phyloP scores from a whole-genome alignment of 352 stramenopile species.

The Phytopythium vexans region DNA sequence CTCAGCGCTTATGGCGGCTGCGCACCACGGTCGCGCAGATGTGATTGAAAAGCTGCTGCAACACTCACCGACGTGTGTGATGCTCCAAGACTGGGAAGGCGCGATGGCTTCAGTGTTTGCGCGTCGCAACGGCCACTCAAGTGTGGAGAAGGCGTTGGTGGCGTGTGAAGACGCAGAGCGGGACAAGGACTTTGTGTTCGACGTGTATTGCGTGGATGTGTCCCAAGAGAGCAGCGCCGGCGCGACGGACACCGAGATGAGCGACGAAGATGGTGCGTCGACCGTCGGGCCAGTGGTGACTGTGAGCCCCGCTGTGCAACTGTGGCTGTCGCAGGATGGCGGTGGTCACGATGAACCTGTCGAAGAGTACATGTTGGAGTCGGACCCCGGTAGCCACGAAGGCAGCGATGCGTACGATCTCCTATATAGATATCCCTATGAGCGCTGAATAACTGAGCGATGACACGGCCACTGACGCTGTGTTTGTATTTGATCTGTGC shows the following conservation, averaged over 20 bases:
- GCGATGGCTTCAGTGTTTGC: conserved; percentile 58
- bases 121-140: conserved; percentile 41
- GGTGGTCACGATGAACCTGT: conserved; percentile 42
- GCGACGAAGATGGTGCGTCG: conserved; percentile 13
- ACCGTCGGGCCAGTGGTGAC: conserved; percentile 48
- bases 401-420: conserved; percentile 58
- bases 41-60: conserved; percentile 74
- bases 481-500: conserved; percentile 17
- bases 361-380: conserved; percentile 79
- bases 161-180: conserved; percentile 72
- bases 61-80: conserved; percentile 38
- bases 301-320: conserved; percentile 76
- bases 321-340: conserved; percentile 69
- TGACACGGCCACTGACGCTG: not conserved
- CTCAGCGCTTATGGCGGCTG: conserved; percentile 75
- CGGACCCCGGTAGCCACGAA: conserved; percentile 65
- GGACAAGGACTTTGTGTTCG: conserved; percentile 84
- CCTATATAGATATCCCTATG: conserved; percentile 31
- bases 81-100: conserved; percentile 64
- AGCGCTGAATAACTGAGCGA: conserved; percentile 13
- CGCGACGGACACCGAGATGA: conserved; percentile 8
- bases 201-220: conserved; percentile 83
- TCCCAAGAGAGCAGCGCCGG: conserved; percentile 31
- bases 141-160: conserved; percentile 56
- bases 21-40: conserved; percentile 67